Conservation (phyloP, 148 eudicot genomes). For the Chenopodium berlandieri region DNA sequence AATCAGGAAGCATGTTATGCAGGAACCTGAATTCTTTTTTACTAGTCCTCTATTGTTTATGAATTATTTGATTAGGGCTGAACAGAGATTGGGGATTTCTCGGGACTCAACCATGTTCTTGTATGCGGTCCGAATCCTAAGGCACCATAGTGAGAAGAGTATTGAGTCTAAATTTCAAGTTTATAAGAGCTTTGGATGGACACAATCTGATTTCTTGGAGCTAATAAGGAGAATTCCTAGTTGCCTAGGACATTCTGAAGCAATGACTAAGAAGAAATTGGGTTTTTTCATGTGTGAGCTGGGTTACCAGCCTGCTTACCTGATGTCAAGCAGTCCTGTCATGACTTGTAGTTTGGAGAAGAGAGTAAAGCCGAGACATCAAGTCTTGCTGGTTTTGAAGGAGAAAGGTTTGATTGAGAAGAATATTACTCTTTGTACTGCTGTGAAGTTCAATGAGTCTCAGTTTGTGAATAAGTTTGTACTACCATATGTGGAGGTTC, state of each 20-base stretch:
- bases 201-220: conserved; percentile 10
- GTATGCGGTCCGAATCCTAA: neutral
- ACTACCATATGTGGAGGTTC: too few species aligned
- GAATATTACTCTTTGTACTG: neutral
- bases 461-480: too few species aligned
- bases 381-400: conserved; percentile 19
- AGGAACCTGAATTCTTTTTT: neutral
- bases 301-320: conserved; percentile 24
- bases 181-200: conserved; percentile 35
- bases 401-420: conserved; percentile 26
- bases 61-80: conserved; percentile 12
- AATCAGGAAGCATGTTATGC: conserved; percentile 9
- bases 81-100: conserved; percentile 27
- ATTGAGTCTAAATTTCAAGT: conserved; percentile 23
- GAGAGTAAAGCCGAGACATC: conserved; percentile 31
- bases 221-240: conserved; percentile 15
- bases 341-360: conserved; percentile 30
- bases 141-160: neutral
- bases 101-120: conserved; percentile 15
- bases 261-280: conserved; percentile 18
- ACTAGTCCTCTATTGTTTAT: neutral
- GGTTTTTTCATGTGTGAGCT: conserved; percentile 30
- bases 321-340: conserved; percentile 5
- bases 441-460: too few species aligned
- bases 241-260: conserved; percentile 19